Base-by-base conservation (phyloP, 257 asterid genomes). In the Fraxinus cuspidata region DNA sequence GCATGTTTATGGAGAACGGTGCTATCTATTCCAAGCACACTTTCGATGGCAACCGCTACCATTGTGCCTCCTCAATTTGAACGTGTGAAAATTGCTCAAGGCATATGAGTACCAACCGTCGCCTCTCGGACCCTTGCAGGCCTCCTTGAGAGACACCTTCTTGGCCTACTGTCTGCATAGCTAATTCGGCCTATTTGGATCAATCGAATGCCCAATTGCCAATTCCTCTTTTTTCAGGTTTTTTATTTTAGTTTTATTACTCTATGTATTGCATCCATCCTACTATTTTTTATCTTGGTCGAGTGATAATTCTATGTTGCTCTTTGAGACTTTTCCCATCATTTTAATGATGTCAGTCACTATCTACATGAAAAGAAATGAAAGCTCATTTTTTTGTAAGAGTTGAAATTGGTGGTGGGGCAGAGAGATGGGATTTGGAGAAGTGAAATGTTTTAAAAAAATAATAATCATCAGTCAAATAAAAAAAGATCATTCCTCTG, bases 1-100 rank as follows among this genome's bases (percentile, higher is more conserved):
- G 90, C 35, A 85, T 92, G 92, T 86, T 92, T 9, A 47, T 94
- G 31, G 97, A 94, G 85, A 82, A 85, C 73, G 95, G 95, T 12
- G 97, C 96, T 53, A 94, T 92, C 70, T 94, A 97, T 88, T 85
- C 90, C 28, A 97, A 92, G 81, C 97, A 94, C 60, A 92, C 98
- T n/a, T 94, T 94, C 82, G 97, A 94, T 77, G 97, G 97, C 25
- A 96, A 94, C 81, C 90, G 96, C 64, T 94, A 97, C 79, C 99
- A 94, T 83, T 92, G 92, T 53, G 97, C 97, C 40, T 97, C 19
- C 97, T 94, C 75, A 94, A 91, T 87, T 86, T 94, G 71, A 94
- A 94, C 77, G 95, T 94, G 4, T 84, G 97, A 21, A 92, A 91
- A 73, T 80, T 94, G 76, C 86, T 92, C 40, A 94, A 94, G 79